These are phyloP conservation scores for Podila horticola DNA, from an alignment of 192 early-diverging fungal species.

Conservation along the genomic window DNA sequence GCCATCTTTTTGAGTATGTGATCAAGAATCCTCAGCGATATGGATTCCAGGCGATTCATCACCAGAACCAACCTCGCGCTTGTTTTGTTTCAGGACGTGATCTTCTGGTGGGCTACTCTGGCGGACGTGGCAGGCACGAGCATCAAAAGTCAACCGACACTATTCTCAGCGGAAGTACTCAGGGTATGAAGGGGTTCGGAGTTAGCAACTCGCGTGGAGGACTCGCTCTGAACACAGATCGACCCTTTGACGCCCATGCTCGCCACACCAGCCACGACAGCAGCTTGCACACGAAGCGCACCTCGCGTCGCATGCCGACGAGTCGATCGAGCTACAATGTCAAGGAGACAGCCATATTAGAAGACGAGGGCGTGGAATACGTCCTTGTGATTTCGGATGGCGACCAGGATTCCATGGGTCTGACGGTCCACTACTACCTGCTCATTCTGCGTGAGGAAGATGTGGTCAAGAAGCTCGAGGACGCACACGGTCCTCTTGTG, in stretches of 20 bases:
- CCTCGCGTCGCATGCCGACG: slow-evolving; percentile 21
- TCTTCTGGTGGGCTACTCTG: slow-evolving; percentile 22
- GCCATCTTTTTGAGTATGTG: slow-evolving; percentile 54
- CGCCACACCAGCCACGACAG: slow-evolving; percentile 48
- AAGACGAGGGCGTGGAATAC: slow-evolving; percentile 48
- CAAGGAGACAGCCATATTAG: slow-evolving; percentile 24
- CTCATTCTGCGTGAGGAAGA: slow-evolving; percentile 42
- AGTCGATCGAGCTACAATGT: slow-evolving; percentile 35
- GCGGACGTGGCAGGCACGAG: neutral
- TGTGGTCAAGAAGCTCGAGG: slow-evolving; percentile 50
- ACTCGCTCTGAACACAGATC: neutral
- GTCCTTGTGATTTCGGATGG: slow-evolving; percentile 39
- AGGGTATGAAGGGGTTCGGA: slow-evolving; percentile 28
- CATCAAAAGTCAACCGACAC: neutral
- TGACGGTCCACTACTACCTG: slow-evolving; percentile 46
- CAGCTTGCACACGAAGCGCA: slow-evolving; percentile 26
- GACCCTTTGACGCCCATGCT: slow-evolving; percentile 20
- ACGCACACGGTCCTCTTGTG: slow-evolving; percentile 40
- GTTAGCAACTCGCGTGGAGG: slow-evolving; percentile 22
- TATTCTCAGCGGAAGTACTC: neutral
- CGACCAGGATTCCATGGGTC: slow-evolving; percentile 28
- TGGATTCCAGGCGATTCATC: slow-evolving; percentile 50
- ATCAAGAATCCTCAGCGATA: slow-evolving; percentile 55
- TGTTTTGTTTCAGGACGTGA: slow-evolving; percentile 55
- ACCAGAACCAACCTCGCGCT: slow-evolving; percentile 52